Evolutionary conservation across 768 basidiomycete species (phyloP), one percentile per base, ranked within the genome.

Genomic region (Boletus huronensis): DNA sequence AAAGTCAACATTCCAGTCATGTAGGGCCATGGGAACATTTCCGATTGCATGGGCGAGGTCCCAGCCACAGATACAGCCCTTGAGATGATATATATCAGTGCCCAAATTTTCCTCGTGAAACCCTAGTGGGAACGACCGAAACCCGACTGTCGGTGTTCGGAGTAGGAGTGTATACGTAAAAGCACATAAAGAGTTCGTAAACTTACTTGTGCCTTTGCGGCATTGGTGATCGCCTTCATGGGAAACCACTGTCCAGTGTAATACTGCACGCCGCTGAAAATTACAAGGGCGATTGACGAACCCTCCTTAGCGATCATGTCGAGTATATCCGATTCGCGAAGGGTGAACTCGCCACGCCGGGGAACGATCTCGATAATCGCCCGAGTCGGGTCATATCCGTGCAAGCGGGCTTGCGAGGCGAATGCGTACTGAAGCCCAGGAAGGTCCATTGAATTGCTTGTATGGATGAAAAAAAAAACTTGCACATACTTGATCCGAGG

Each of bases 231-330:
- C 25, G 75, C 73, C 66, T 87, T 66, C 75, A 98, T 93, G 49
- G 93, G 88, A 75, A 99, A 98, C 73, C 78, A 84, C 71, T 99
- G 95, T 14, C 95, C 97, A 23, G 93, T 96, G 74, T 98, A 99
- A 75, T 94, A 99, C 71, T 98, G 96, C 32, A 98, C 85, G 3
- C 96, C 93, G 52, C 89, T 87, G 67, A 99, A 89, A 55, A 98
- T 81, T 54, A 98, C 93, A 38, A 99, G 79, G 29, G 97, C 90
- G 60, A 98, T 93, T 42, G 78, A 79, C 47, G 79, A 61, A 16
- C 90, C 91, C 67, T 94, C 81, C 58, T 81, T 77, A 47, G 82
- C 79, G 62, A 99, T 85, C 44, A 75, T 74, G 52, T 81, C 77
- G 34, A 98, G 74, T 63, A 98, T 95, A 71, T 99, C 97, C 64